phyloP scores from a whole-genome alignment of 2,329 filamentous ascomycete species.

The Fusarium subtropicale region DNA sequence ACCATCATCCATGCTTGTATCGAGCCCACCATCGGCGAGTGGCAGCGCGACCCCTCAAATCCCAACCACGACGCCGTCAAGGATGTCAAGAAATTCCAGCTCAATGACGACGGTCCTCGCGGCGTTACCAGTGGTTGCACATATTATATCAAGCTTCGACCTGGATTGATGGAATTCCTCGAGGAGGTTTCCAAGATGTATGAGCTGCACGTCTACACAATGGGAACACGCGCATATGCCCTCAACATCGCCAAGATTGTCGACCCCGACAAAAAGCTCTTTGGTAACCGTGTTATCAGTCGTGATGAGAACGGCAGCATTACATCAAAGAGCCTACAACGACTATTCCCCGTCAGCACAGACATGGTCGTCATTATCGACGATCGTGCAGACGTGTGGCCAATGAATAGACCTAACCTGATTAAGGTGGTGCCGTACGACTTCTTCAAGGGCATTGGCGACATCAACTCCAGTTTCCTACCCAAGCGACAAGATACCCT shows the following conservation, averaged over 20 bases:
- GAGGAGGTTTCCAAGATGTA: slow-evolving; percentile 82
- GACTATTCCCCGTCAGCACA: slow-evolving; percentile 94
- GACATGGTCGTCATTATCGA: slow-evolving; percentile 99
- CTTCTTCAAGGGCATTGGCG: slow-evolving; percentile 97
- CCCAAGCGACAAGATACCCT: slow-evolving; percentile 77
- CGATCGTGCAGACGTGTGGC: slow-evolving; percentile 96
- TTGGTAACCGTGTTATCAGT: slow-evolving; percentile 94
- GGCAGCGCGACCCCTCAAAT: slow-evolving; percentile 88
- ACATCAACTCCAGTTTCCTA: slow-evolving; percentile 98
- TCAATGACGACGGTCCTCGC: slow-evolving; percentile 84
- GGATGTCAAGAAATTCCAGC: slow-evolving; percentile 87
- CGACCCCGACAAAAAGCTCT: slow-evolving; percentile 88
- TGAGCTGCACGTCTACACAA: slow-evolving; percentile 98
- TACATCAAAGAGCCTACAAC: slow-evolving; percentile 87
- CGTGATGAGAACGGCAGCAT: slow-evolving; percentile 97
- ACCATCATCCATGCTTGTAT: slow-evolving; percentile 99
- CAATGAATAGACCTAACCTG: slow-evolving; percentile 87
- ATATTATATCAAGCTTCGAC: slow-evolving; percentile 98
- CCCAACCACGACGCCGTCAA: slow-evolving; percentile 93
- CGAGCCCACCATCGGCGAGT: slow-evolving; percentile 94
- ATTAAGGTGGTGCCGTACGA: slow-evolving; percentile 97
- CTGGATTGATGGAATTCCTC: slow-evolving; percentile 84
- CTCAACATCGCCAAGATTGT: slow-evolving; percentile 92
- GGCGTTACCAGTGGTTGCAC: slow-evolving; percentile 79
- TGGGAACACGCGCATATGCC: slow-evolving; percentile 98